Percentiles rank a stretch among this genome's conserved stretches.
Evolutionary conservation across 2,329 filamentous ascomycete species (phyloP).

Genomic region (Exophiala aquamarina): DNA sequence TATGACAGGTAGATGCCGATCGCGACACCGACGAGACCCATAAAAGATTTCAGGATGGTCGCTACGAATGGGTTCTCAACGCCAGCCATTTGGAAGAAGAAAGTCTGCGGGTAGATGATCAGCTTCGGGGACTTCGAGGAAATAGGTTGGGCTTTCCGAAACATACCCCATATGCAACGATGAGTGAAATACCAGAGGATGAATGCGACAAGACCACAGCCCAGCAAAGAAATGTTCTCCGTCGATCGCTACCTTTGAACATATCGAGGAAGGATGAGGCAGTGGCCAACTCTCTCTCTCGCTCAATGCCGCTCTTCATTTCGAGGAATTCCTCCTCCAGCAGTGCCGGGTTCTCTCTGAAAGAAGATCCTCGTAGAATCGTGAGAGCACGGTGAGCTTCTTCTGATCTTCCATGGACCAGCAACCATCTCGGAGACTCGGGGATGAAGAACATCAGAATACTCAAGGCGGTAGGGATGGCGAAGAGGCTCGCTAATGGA

Average conservation of each 20-base stretch:
- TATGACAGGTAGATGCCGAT: constrained; percentile 37
- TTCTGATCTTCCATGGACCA: constrained; percentile 19
- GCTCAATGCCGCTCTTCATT: constrained; percentile 25
- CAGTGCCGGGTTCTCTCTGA: constrained; percentile 4
- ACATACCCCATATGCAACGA: constrained; percentile 11
- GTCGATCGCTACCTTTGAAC: constrained; percentile 32
- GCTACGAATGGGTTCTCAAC: constrained; percentile 31
- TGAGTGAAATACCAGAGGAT: constrained; percentile 14
- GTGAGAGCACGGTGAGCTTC: constrained; percentile 16
- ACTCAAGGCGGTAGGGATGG: constrained; percentile 50
- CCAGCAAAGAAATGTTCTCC: constrained; percentile 47
- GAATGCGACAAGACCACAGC: constrained; percentile 52
- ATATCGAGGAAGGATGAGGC: constrained; percentile 30
- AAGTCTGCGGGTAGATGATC: constrained; percentile 39
- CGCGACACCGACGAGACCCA: constrained; percentile 37
- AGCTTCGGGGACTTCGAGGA: too few relatives aligned
- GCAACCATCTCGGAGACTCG: constrained; percentile 35
- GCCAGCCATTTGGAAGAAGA: constrained; percentile 52
- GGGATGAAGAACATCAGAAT: constrained; percentile 49
- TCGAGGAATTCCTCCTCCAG: constrained; percentile 22
- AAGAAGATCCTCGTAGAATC: constrained; percentile 13
- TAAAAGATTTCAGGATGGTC: constrained; percentile 32
- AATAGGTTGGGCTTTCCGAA: too few relatives aligned
- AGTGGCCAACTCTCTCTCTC: constrained; percentile 16
- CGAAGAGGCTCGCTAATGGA: constrained; percentile 46